Conservation (phyloP, 2,329 filamentous ascomycete species). For the Harringtonia aguacate region DNA sequence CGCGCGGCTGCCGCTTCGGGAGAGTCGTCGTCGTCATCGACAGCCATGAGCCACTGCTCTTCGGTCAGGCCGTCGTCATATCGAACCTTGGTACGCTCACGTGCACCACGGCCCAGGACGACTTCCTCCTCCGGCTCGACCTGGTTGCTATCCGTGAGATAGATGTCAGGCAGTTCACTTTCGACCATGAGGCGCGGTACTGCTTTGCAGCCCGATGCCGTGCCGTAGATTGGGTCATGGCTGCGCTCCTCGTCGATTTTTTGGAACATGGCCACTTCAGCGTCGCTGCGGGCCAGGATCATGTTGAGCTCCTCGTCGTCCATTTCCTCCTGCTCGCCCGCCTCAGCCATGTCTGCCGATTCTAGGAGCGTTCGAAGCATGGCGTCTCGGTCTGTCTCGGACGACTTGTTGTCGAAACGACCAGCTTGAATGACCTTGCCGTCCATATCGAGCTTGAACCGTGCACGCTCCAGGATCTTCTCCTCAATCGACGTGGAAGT, state of each 20-base stretch:
- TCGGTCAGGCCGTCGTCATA: conserved; percentile 97
- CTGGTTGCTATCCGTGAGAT: conserved; percentile 75
- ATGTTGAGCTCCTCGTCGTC: conserved; percentile 95
- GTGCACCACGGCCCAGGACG: conserved; percentile 73
- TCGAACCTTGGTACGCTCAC: conserved; percentile 86
- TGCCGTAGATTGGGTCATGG: conserved; percentile 61
- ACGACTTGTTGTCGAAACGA: conserved; percentile 99
- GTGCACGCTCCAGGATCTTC: conserved; percentile 92
- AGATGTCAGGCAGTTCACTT: conserved; percentile 85
- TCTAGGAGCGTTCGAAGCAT: conserved; percentile 92
- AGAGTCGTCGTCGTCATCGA: conserved; percentile 90
- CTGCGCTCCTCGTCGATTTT: conserved; percentile 68
- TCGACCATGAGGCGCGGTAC: conserved; percentile 77
- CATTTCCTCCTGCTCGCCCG: conserved; percentile 84
- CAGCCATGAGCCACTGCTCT: conserved; percentile 97
- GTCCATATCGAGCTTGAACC: conserved; percentile 98
- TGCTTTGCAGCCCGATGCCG: conserved; percentile 46
- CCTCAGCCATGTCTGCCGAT: conserved; percentile 59
- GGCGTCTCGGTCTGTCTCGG: conserved; percentile 93
- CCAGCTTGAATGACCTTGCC: conserved; percentile 98
- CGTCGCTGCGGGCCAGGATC: conserved; percentile 80
- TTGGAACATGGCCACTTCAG: conserved; percentile 70
- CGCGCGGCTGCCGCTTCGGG: conserved; percentile 88
- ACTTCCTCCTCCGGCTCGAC: conserved; percentile 72
- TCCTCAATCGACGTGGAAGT: conserved; percentile 96